Conservation (phyloP, 306 rosid species). For the Castanospermum australe region DNA sequence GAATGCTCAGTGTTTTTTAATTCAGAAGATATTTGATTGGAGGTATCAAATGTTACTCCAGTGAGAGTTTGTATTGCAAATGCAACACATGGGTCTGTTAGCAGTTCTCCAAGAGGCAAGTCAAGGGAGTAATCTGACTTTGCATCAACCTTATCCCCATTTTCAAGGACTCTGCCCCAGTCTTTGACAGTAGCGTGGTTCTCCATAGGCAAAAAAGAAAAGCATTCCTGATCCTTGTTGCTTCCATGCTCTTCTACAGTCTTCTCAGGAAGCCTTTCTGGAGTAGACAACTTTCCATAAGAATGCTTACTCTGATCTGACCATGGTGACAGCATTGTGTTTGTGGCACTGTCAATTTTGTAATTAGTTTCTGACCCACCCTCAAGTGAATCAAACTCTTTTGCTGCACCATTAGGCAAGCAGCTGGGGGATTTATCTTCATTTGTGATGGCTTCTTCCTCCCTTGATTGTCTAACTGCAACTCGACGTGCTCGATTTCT, state of each 20-base stretch:
- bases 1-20: conserved; percentile 23
- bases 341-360: not conserved
- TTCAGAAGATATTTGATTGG: conserved; percentile 27
- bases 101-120: conserved; percentile 54
- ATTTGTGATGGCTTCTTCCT: conserved; percentile 28
- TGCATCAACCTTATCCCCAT: conserved; percentile 27
- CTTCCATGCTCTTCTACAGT: conserved; percentile 3
- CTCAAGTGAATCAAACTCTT: conserved; percentile 18
- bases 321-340: not conserved
- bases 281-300: conserved; percentile 9
- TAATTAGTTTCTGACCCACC: conserved; percentile 18
- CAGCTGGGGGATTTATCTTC: conserved; percentile 29
- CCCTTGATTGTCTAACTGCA: conserved; percentile 34
- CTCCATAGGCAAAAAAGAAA: conserved; percentile 15
- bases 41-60: conserved; percentile 44
- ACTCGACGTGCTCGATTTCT: conserved; percentile 38
- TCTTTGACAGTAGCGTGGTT: conserved; percentile 17
- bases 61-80: conserved; percentile 88
- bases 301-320: not conserved
- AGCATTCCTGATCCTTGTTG: conserved; percentile 7
- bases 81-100: conserved; percentile 89
- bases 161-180: conserved; percentile 17
- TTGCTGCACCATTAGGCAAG: conserved; percentile 10
- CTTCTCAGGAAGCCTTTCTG: conserved; percentile 27
- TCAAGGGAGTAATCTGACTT: conserved; percentile 40